phyloP scores from a whole-genome alignment of 495 filamentous ascomycete species.

The Polyplosphaeria fusca region DNA sequence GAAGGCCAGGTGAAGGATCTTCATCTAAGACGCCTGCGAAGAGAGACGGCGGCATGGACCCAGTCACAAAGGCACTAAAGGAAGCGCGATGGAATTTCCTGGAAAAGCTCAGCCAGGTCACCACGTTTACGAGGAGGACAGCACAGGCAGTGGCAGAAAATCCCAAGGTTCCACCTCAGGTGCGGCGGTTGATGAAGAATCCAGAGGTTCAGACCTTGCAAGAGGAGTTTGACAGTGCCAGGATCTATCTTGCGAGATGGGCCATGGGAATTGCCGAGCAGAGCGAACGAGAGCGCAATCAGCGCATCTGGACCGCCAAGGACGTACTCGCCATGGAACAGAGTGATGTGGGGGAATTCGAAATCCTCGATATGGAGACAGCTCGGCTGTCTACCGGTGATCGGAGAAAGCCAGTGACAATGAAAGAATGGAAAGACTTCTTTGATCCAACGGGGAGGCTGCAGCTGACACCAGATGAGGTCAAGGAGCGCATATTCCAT shows the following conservation, averaged over 20 bases:
- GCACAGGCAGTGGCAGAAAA: constrained; percentile 90
- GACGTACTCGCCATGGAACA: constrained; percentile 94
- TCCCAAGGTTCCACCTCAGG: constrained; percentile 79
- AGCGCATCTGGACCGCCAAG: constrained; percentile 86
- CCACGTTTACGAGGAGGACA: constrained; percentile 86
- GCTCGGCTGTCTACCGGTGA: constrained; percentile 68
- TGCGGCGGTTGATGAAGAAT: constrained; percentile 78
- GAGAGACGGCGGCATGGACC: constrained; percentile 84
- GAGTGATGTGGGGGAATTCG: constrained; percentile 90
- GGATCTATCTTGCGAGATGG: constrained; percentile 92
- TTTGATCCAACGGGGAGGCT: constrained; percentile 77
- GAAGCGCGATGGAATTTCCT: constrained; percentile 94
- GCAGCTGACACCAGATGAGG: constrained; percentile 77
- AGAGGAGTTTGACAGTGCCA: constrained; percentile 94
- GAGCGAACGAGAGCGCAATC: constrained; percentile 77
- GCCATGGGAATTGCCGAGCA: constrained; percentile 98
- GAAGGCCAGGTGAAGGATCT: constrained; percentile 37
- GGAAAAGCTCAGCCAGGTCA: constrained; percentile 93
- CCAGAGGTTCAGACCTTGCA: constrained; percentile 93
- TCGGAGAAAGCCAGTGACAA: constrained; percentile 67
- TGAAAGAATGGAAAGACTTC: constrained; percentile 84
- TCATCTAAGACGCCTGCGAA: constrained; percentile 24
- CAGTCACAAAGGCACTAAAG: constrained; percentile 89
- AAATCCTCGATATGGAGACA: constrained; percentile 80
- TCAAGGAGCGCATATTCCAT: constrained; percentile 94